These are phyloP conservation scores for Candida corydali DNA, from an alignment of 805 yeast genomes.

Conservation along the genomic window DNA sequence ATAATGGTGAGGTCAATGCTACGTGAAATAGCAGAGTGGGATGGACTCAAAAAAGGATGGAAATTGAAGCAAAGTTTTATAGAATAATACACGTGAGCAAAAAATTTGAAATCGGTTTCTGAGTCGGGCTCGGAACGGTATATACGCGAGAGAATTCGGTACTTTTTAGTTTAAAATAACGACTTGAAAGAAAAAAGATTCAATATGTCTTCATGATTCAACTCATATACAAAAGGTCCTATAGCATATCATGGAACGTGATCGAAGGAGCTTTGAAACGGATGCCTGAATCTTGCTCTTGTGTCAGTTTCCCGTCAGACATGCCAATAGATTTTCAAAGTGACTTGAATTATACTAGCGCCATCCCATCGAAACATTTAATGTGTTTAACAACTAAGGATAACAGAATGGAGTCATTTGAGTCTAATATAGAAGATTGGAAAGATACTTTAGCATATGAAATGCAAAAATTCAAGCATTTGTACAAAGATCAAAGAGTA, in stretches of 20 bases:
- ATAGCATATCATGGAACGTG: constrained; percentile 9
- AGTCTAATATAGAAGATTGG: constrained; percentile 46
- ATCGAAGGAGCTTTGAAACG: constrained; percentile 46
- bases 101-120: no score
- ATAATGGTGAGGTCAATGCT: constrained; percentile 64
- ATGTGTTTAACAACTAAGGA: constrained; percentile 46
- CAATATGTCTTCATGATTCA: no score
- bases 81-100: constrained; percentile 2
- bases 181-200: no score
- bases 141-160: no score
- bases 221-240: constrained; percentile 6
- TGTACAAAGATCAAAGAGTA: constrained; percentile 44
- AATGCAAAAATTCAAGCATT: constrained; percentile 30
- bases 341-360: constrained; percentile 45
- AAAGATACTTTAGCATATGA: constrained; percentile 42
- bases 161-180: no score
- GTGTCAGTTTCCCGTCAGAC: constrained; percentile 40
- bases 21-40: constrained; percentile 66
- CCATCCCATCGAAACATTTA: constrained; percentile 52
- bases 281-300: constrained; percentile 54
- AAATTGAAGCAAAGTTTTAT: constrained; percentile 47
- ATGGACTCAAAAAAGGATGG: constrained; percentile 60
- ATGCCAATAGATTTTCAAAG: constrained; percentile 37
- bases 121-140: not conserved
- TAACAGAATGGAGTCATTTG: constrained; percentile 37